Percentiles rank a stretch among this genome's conserved stretches.
phyloP scores from a whole-genome alignment of 2,329 filamentous ascomycete genomes.

The Epichloe bromicola region DNA sequence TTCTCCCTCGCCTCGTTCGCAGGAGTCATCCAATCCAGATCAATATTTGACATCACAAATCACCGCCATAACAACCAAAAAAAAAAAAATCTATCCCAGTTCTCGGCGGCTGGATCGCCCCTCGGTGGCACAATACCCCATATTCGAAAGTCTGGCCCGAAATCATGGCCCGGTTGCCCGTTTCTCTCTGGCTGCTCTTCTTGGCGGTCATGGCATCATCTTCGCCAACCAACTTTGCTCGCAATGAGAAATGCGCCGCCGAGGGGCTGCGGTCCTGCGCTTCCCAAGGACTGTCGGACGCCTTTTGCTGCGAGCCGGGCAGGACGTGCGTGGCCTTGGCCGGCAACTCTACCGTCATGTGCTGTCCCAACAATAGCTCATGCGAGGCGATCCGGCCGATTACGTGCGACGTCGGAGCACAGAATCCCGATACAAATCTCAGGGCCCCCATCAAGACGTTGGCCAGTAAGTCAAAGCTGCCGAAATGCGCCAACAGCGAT shows the following conservation, averaged over 20 bases:
- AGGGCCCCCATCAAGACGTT: slow-evolving; percentile 53
- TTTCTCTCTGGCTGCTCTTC: slow-evolving; percentile 7
- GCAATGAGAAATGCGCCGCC: slow-evolving; percentile 38
- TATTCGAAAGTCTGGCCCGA: not conserved
- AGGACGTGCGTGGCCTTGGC: slow-evolving; percentile 48
- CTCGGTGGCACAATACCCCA: not conserved
- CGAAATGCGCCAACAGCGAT: slow-evolving; percentile 36
- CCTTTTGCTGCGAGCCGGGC: slow-evolving; percentile 51
- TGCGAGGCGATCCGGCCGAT: slow-evolving; percentile 53
- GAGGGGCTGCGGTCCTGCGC: slow-evolving; percentile 36
- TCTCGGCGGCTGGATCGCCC: not conserved
- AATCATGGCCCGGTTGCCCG: slow-evolving; percentile 2
- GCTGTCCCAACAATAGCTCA: slow-evolving; percentile 47
- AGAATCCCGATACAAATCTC: slow-evolving; percentile 45
- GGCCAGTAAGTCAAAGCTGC: slow-evolving; percentile 41
- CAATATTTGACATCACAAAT: too few relatives aligned
- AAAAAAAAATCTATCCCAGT: not conserved
- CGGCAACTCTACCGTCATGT: slow-evolving; percentile 53
- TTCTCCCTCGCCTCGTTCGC: too few relatives aligned
- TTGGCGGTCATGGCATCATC: slow-evolving; percentile 2
- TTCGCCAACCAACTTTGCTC: slow-evolving; percentile 24
- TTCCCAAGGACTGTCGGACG: slow-evolving; percentile 38
- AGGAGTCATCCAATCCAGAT: too few relatives aligned
- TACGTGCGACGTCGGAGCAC: slow-evolving; percentile 47
- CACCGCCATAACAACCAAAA: too few relatives aligned